Evolutionary conservation across 768 basidiomycete genomes (phyloP).

Genomic region (Saitozyma podzolica): DNA sequence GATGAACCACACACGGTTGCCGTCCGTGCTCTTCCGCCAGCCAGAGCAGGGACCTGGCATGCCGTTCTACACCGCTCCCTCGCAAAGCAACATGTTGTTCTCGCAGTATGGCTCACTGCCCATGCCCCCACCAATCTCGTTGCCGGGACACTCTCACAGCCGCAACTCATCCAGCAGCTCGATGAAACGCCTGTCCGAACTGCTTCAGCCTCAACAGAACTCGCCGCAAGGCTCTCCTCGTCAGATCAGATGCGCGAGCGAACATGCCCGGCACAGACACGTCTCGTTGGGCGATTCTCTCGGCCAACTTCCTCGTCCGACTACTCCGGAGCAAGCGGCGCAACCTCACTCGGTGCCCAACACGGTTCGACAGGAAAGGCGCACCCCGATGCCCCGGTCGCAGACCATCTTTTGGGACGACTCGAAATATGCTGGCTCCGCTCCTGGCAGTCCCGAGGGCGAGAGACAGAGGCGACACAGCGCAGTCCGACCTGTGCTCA

Average conservation of each 20-base stretch:
- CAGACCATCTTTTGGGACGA: slow-evolving; percentile 52
- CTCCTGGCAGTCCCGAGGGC: not conserved
- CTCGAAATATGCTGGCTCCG: slow-evolving; percentile 29
- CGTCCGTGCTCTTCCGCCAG: slow-evolving; percentile 28
- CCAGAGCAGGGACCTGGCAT: too few relatives aligned
- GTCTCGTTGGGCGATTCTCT: slow-evolving; percentile 9
- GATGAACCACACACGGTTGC: slow-evolving; percentile 44
- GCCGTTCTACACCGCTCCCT: not conserved
- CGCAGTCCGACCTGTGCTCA: not conserved
- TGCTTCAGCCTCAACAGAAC: too few relatives aligned
- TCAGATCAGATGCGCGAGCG: not conserved
- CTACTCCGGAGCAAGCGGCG: not conserved
- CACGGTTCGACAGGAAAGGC: not conserved
- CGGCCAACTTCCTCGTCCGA: not conserved
- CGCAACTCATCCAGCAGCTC: too few relatives aligned
- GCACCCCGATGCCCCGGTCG: slow-evolving; percentile 27
- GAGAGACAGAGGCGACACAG: not conserved
- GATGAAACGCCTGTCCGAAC: too few relatives aligned
- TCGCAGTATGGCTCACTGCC: not conserved
- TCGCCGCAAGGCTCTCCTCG: not conserved
- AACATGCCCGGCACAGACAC: slow-evolving; percentile 2
- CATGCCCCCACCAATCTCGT: not conserved
- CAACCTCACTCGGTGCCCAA: too few relatives aligned
- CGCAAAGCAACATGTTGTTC: not conserved
- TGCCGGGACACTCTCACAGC: not conserved